Conservation (phyloP, 2,329 filamentous ascomycete species). For the Ophiostoma perfectum region DNA sequence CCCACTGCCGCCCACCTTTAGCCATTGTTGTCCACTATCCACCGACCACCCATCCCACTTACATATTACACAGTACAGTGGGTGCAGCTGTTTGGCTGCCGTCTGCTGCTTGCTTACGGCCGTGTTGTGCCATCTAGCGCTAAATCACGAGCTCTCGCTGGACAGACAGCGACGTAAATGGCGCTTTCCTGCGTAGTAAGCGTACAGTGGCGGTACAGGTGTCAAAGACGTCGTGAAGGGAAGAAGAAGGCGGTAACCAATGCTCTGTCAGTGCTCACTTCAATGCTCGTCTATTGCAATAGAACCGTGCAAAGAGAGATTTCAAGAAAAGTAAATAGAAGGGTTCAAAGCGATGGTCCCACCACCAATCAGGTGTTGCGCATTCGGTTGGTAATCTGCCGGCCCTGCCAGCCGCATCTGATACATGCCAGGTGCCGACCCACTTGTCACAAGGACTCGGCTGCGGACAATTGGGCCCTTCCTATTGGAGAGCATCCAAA, state of each 20-base stretch:
- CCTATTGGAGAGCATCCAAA: slow-evolving; percentile 16
- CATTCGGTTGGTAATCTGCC: background rate
- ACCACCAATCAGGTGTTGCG: background rate
- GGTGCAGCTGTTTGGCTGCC: too few species aligned
- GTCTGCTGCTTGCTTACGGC: background rate
- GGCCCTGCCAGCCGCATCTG: background rate
- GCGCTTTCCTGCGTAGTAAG: background rate
- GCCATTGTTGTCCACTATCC: background rate
- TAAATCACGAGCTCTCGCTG: background rate
- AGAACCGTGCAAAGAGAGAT: too few species aligned
- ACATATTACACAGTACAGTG: background rate
- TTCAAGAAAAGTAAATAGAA: too few species aligned
- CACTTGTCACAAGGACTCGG: background rate
- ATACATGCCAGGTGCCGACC: slow-evolving; percentile 20
- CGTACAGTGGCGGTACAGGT: too few species aligned
- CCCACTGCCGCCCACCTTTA: background rate
- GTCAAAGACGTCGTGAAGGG: too few species aligned
- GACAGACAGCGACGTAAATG: background rate
- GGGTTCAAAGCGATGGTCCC: background rate
- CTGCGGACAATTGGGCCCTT: slow-evolving; percentile 1
- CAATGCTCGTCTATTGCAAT: too few species aligned
- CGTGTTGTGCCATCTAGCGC: background rate
- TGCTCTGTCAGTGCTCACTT: too few species aligned
- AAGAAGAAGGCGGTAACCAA: too few species aligned
- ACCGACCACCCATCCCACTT: slow-evolving; percentile 1